Conservation (phyloP, 306 rosid species). For the Sphenostylis stenocarpa region DNA sequence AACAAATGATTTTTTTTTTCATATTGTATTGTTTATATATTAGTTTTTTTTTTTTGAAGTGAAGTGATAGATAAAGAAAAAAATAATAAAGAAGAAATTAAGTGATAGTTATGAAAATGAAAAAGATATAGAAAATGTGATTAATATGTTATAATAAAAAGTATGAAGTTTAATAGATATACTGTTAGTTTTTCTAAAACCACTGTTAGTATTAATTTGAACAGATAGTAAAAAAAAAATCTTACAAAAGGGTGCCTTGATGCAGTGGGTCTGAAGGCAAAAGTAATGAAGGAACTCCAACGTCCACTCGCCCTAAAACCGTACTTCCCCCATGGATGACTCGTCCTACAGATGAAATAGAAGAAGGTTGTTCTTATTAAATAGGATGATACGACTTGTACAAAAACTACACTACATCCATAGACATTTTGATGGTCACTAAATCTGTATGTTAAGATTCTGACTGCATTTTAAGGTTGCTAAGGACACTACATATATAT, state of each 20-base stretch:
- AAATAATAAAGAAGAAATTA: too few species aligned
- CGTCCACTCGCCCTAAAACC: slow-evolving; percentile 6
- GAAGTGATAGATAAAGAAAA: too few species aligned
- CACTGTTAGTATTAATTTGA: too few species aligned
- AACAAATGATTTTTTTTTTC: too few species aligned
- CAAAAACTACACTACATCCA: neutral
- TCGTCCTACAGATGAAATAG: slow-evolving; percentile 30
- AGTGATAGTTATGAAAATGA: too few species aligned
- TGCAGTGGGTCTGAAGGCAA: slow-evolving; percentile 36
- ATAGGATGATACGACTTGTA: neutral
- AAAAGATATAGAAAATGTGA: too few species aligned
- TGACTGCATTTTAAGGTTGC: neutral
- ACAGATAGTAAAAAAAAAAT: too few species aligned
- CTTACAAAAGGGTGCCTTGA: neutral
- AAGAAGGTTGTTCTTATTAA: neutral
- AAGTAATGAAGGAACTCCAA: slow-evolving; percentile 4
- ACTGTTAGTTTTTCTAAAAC: too few species aligned
- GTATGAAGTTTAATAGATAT: too few species aligned
- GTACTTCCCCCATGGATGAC: slow-evolving; percentile 73
- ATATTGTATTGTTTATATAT: too few species aligned
- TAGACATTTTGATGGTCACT: neutral
- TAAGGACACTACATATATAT: neutral
- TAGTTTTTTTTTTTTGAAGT: too few species aligned
- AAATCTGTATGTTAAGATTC: neutral
- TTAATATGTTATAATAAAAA: too few species aligned